These are phyloP conservation scores for Fraxinus velutina DNA, from an alignment of 305 asterid species.

Conservation along the genomic window DNA sequence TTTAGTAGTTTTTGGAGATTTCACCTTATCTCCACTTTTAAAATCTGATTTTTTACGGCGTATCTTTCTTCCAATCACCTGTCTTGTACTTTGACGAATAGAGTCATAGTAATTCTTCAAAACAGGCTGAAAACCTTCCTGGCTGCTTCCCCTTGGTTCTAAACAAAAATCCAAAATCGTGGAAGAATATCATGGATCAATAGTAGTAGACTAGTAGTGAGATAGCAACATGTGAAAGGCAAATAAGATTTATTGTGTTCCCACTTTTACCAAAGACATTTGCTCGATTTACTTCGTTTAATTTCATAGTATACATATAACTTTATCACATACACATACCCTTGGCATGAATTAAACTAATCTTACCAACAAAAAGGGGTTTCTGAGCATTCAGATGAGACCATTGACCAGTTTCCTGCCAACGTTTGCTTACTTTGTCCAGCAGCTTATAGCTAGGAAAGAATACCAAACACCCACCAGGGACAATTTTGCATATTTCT, in stretches of 20 bases:
- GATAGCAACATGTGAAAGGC: constrained; percentile 4
- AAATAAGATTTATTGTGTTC: constrained; percentile 4
- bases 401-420: constrained; percentile 97
- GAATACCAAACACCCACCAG: constrained; percentile 91
- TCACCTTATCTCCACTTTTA: constrained; percentile 34
- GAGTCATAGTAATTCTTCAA: constrained; percentile 65
- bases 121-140: constrained; percentile 65
- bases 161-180: constrained; percentile 25
- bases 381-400: constrained; percentile 73
- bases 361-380: constrained; percentile 75
- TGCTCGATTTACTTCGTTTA: neutral
- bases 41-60: constrained; percentile 52
- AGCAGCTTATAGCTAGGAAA: constrained; percentile 95
- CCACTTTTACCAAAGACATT: neutral
- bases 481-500: constrained; percentile 78
- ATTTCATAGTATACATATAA: neutral
- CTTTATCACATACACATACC: neutral
- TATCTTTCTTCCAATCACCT: constrained; percentile 46
- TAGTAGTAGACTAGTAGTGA: constrained; percentile 5
- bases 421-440: constrained; percentile 76
- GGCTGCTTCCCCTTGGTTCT: constrained; percentile 93
- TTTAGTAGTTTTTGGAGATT: constrained; percentile 34
- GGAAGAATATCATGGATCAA: constrained; percentile 19
- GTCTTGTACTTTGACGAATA: constrained; percentile 49
- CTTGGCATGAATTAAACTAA: constrained; percentile 14